A percentile compares a stretch with the other conserved stretches of the same genome.
Evolutionary conservation across 129 eudicot genomes (phyloP).

Genomic region (Flaveria bidentis): DNA sequence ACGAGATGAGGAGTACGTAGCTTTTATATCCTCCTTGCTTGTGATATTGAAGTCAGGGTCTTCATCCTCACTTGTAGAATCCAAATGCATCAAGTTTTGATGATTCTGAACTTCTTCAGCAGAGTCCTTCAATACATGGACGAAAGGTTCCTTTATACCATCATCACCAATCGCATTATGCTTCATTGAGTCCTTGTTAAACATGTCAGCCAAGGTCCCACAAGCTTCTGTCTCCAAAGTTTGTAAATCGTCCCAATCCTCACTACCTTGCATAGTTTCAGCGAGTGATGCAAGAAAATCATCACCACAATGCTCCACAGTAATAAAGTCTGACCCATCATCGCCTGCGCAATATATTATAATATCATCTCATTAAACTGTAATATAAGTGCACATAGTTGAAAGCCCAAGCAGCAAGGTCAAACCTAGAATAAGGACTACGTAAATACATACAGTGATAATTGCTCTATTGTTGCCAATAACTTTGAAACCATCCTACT

Average conservation of each 20-base stretch:
- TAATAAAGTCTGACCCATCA: conserved; percentile 88
- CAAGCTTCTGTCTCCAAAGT: conserved; percentile 86
- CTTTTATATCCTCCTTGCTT: conserved; percentile 26
- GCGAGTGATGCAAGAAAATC: conserved; percentile 89
- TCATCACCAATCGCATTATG: conserved; percentile 29
- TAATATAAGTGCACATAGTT: background rate
- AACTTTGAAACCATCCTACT: background rate
- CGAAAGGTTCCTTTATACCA: conserved; percentile 32
- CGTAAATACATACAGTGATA: too few relatives aligned
- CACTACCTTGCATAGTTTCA: conserved; percentile 73
- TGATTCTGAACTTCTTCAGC: conserved; percentile 42
- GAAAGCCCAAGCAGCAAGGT: background rate
- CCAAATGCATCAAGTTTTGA: conserved; percentile 51
- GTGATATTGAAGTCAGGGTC: conserved; percentile 41
- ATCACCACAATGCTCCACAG: conserved; percentile 96
- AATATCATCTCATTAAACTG: background rate
- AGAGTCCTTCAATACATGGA: conserved; percentile 53
- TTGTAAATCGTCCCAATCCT: conserved; percentile 96
- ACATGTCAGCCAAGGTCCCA: conserved; percentile 69
- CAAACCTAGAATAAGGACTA: background rate
- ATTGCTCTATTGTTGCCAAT: background rate
- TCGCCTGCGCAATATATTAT: conserved; percentile 48
- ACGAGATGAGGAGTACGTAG: conserved; percentile 26
- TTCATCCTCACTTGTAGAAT: conserved; percentile 79
- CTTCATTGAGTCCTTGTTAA: conserved; percentile 48